A percentile compares a stretch with the other conserved stretches of the same genome.
phyloP scores from a whole-genome alignment of 2,329 filamentous ascomycete genomes.

The Boeremia lycopersici region DNA sequence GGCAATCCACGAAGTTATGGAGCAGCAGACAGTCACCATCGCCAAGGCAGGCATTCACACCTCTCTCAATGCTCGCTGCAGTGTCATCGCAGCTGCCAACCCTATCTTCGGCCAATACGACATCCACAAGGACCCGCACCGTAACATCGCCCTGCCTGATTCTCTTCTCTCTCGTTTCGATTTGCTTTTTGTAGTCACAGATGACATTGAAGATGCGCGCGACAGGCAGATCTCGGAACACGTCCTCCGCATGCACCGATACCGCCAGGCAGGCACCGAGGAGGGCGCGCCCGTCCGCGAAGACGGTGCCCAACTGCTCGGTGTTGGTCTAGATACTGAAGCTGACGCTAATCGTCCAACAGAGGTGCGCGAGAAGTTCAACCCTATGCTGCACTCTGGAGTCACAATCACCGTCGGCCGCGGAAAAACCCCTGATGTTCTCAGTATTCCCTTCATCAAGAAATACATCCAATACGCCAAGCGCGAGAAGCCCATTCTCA shows the following conservation, averaged over 20 bases:
- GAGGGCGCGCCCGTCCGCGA: constrained; percentile 95
- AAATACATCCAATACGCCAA: constrained; percentile 99
- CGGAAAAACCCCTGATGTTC: constrained; percentile 81
- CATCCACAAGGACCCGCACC: constrained; percentile 96
- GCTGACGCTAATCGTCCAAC: constrained; percentile 77
- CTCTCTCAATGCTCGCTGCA: constrained; percentile 93
- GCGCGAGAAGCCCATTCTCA: constrained; percentile 85
- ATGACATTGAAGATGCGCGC: constrained; percentile 93
- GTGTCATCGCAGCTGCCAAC: constrained; percentile 94
- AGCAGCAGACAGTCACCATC: constrained; percentile 98
- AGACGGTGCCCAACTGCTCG: constrained; percentile 79
- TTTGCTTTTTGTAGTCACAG: constrained; percentile 94
- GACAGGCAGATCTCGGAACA: constrained; percentile 95
- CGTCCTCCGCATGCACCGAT: constrained; percentile 95
- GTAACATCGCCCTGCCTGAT: constrained; percentile 96
- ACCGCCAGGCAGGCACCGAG: constrained; percentile 88
- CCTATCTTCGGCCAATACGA: constrained; percentile 99
- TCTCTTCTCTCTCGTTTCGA: constrained; percentile 98
- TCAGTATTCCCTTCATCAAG: constrained; percentile 98
- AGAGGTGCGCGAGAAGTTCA: constrained; percentile 95
- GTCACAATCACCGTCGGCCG: constrained; percentile 78
- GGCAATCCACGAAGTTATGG: constrained; percentile 99
- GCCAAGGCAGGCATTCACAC: constrained; percentile 99
- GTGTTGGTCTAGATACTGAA: constrained; percentile 81
- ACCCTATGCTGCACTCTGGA: constrained; percentile 92